Conservation (phyloP, 768 basidiomycete genomes). For the Collybia mongolica region DNA sequence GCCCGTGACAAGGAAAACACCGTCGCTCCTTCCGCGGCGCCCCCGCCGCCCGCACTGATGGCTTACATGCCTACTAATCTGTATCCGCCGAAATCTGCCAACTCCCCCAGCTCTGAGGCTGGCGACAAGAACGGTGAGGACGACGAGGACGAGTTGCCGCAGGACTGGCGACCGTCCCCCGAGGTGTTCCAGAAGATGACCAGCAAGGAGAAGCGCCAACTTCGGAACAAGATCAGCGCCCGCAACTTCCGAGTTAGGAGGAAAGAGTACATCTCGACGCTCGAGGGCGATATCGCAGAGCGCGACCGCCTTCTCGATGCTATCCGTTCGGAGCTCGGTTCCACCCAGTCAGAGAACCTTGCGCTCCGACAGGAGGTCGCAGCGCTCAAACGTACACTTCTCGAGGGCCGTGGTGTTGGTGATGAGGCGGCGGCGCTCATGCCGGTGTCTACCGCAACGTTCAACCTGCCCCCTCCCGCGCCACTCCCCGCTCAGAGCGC, state of each 20-base stretch:
- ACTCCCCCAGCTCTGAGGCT: background rate
- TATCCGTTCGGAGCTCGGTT: conserved; percentile 81
- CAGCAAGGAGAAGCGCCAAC: conserved; percentile 93
- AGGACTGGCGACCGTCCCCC: conserved; percentile 83
- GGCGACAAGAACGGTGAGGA: conserved; percentile 11
- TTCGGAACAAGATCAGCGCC: conserved; percentile 96
- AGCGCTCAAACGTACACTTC: conserved; percentile 70
- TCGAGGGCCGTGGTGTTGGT: conserved; percentile 58
- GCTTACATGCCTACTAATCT: conserved; percentile 15
- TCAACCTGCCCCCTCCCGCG: conserved; percentile 51
- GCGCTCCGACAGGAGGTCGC: conserved; percentile 79
- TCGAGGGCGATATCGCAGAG: conserved; percentile 92
- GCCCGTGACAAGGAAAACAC: conserved; percentile 37
- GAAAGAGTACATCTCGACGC: conserved; percentile 94
- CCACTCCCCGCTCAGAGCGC: conserved; percentile 42
- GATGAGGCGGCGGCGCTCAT: background rate
- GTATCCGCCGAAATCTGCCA: conserved; percentile 7
- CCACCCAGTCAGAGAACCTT: conserved; percentile 75
- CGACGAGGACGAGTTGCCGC: conserved; percentile 56
- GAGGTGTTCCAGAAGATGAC: conserved; percentile 96
- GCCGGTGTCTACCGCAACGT: background rate
- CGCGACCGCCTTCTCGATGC: conserved; percentile 88
- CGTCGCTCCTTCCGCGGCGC: conserved; percentile 21
- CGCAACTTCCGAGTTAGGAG: conserved; percentile 92
- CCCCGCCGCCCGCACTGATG: conserved; percentile 12